Base-by-base conservation (phyloP, 2,329 filamentous ascomycete genomes). In the Xylariaceae sp. region DNA sequence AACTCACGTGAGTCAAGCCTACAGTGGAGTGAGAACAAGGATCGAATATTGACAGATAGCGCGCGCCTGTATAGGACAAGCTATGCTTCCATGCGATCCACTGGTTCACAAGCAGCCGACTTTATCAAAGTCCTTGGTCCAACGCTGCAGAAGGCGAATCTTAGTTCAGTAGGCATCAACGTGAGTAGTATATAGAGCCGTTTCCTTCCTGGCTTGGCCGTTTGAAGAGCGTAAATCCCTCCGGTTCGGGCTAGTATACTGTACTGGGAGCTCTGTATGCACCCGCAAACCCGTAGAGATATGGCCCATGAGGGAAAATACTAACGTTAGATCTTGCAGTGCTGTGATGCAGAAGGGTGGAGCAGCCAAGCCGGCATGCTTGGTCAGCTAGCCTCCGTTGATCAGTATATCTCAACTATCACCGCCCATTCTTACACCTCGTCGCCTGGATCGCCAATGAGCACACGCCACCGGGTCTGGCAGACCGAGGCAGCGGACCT, bases 401-500 rank as follows among this genome's bases (percentile, higher is more conserved):
- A 74, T 29, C 57, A 69, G 21, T 71, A 74, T 41, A 64, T 78
- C 18, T 72, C 70, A 26, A 68, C 72, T 3, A 72, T 78, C 18
- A 78, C 76, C 4, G 65, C 66, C 15, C 75, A 77, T 58, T 70
- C 72, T 30, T 68, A 68, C 53, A 65, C 58, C 4, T 57, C 59
- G 2, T 62, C 65, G 6, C 61, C 65, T 1, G 62, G 55, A 16
- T 64, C 58, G n/a, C 58, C 63, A 7, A 61, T 66, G 40, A 48
- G 58, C 32, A 67, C 64, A 11, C 49, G 57, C 4, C 66, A 72
- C 20, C 68, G 69, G 30, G 73, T 73, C 18, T 80, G 78, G 79
- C 70, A 79, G 55, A 79, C 77, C 0, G 77, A 81, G 57, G 75
- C 71, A 23, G 72, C 54, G 69, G 77, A 73, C 3, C 71, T 74